A percentile compares a stretch with the other conserved stretches of the same genome.
Evolutionary conservation across 768 basidiomycete species (phyloP).

Genomic region (Pleurotus djamor): DNA sequence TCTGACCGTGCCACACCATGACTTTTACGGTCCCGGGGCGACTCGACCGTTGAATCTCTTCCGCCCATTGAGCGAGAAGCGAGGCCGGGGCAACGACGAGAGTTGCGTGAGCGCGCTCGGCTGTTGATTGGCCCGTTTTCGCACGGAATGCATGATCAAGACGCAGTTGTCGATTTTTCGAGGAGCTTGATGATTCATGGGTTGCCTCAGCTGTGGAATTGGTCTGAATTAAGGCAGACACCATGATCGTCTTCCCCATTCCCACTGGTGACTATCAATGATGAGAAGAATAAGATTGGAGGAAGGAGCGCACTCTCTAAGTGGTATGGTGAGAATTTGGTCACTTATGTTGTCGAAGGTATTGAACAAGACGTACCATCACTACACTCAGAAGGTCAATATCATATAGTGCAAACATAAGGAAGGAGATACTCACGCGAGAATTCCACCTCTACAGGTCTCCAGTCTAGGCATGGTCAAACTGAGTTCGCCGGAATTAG

Average conservation of each 20-base stretch:
- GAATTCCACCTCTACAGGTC: constrained; percentile 81
- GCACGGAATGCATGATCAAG: constrained; percentile 64
- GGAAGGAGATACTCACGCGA: constrained; percentile 61
- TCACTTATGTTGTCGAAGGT: background rate
- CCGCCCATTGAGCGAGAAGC: constrained; percentile 89
- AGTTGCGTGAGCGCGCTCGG: constrained; percentile 56
- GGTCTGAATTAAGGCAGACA: constrained; percentile 85
- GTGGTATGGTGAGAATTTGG: no score
- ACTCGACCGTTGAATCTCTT: constrained; percentile 86
- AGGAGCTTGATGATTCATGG: constrained; percentile 19
- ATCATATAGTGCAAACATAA: background rate
- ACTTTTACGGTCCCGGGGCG: constrained; percentile 64
- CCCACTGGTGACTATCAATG: constrained; percentile 56
- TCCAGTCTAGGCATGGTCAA: constrained; percentile 82
- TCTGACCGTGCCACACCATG: constrained; percentile 87
- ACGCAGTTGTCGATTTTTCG: constrained; percentile 55
- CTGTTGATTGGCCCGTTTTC: constrained; percentile 27
- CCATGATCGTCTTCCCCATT: constrained; percentile 95
- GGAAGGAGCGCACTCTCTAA: no score
- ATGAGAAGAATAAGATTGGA: no score
- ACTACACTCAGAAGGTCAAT: constrained; percentile 16
- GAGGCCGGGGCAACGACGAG: constrained; percentile 93
- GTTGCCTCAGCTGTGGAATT: constrained; percentile 51
- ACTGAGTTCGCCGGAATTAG: constrained; percentile 88
- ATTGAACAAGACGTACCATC: constrained; percentile 33